Conservation (phyloP, 768 basidiomycete species). For the Suillus subaureus region DNA sequence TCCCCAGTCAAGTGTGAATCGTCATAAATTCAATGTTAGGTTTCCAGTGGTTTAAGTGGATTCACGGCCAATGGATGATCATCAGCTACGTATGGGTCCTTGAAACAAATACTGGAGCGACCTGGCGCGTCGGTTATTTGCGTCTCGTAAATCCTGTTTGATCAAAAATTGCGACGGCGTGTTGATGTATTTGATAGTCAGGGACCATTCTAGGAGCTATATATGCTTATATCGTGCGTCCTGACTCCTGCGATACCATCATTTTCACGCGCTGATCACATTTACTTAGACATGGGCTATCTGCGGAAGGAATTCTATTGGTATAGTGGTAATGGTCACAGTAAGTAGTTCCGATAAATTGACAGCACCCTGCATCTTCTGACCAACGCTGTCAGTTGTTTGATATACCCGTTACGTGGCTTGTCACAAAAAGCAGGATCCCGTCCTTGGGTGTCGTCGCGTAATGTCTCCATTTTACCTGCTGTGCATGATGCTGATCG, state of each 20-base stretch:
- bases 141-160: slow-evolving; percentile 37
- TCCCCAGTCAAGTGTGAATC: background rate
- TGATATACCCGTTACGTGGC: slow-evolving; percentile 48
- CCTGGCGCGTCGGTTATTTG: slow-evolving; percentile 48
- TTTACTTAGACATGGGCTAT: slow-evolving; percentile 39
- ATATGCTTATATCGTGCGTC: slow-evolving; percentile 36
- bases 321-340: slow-evolving; percentile 40
- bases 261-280: background rate
- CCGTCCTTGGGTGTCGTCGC: slow-evolving; percentile 46
- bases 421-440: slow-evolving; percentile 41
- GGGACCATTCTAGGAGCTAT: slow-evolving; percentile 38
- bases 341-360: slow-evolving; percentile 25
- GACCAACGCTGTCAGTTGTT: slow-evolving; percentile 32
- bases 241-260: background rate
- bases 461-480: slow-evolving; percentile 28
- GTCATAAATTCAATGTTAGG: slow-evolving; percentile 26
- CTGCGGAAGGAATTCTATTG: slow-evolving; percentile 44
- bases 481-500: background rate
- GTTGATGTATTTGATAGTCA: slow-evolving; percentile 19
- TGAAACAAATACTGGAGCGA: slow-evolving; percentile 55
- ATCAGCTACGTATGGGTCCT: slow-evolving; percentile 54
- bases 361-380: background rate
- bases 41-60: slow-evolving; percentile 38
- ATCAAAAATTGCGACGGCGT: background rate
- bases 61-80: slow-evolving; percentile 52